These are phyloP conservation scores for Breviolum minutum DNA, from an alignment of 73 alveolate species.

Conservation along the genomic window DNA sequence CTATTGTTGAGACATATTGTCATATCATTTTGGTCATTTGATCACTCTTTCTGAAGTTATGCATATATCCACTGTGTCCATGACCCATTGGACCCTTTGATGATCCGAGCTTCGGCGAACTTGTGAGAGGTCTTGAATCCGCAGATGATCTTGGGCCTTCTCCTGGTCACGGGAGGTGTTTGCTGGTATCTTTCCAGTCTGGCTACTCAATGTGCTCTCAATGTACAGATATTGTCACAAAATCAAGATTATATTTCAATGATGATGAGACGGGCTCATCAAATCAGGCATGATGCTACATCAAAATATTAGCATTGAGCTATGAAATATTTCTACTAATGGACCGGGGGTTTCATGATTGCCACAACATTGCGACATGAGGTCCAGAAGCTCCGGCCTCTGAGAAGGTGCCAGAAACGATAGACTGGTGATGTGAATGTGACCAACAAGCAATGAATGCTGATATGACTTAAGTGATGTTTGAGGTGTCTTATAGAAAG, in stretches of 20 bases:
- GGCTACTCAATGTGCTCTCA: neutral
- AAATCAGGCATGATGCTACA: no score
- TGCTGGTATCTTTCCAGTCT: slow-evolving; percentile 69
- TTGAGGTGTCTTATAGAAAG: no score
- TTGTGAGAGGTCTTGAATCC: slow-evolving; percentile 32
- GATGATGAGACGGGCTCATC: no score
- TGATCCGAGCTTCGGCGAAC: neutral
- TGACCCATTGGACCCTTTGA: no score
- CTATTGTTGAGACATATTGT: neutral
- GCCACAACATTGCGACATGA: neutral
- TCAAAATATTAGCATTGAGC: no score
- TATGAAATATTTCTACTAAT: no score
- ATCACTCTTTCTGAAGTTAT: neutral
- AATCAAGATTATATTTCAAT: neutral
- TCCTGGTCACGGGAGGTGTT: slow-evolving; percentile 42
- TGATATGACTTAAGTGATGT: no score
- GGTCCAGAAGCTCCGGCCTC: neutral
- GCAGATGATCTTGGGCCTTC: slow-evolving; percentile 32
- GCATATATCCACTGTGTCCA: no score
- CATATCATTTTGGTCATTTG: neutral
- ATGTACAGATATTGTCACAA: neutral
- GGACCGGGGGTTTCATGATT: no score
- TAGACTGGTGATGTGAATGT: neutral
- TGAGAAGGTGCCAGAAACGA: neutral
- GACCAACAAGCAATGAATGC: no score